These are phyloP conservation scores for Cytospora piceae DNA, from an alignment of 2,329 filamentous ascomycete species.

Conservation along the genomic window DNA sequence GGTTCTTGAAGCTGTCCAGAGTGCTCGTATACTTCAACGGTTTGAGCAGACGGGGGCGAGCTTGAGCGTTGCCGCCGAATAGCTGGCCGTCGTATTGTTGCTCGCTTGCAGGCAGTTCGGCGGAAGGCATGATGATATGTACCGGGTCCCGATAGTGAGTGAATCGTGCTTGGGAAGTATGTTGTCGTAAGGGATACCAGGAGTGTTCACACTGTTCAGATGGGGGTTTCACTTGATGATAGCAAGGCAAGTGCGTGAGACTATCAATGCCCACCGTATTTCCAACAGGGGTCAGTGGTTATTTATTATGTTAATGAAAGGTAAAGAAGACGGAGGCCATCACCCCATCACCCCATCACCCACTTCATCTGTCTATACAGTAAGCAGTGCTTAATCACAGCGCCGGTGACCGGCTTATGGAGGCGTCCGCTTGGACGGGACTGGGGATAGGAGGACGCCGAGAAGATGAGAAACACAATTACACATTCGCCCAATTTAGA, in stretches of 20 bases:
- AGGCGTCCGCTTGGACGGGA: conserved; percentile 9
- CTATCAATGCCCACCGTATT: background rate
- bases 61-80: conserved; percentile 35
- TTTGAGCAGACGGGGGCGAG: conserved; percentile 32
- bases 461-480: background rate
- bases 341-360: too few relatives aligned
- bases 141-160: background rate
- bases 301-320: conserved; percentile 2
- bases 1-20: conserved; percentile 44
- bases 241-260: background rate
- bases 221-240: background rate
- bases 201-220: background rate
- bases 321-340: background rate
- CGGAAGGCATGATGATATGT: conserved; percentile 42
- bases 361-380: background rate
- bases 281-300: conserved; percentile 5
- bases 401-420: conserved; percentile 14
- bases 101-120: conserved; percentile 28
- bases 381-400: background rate
- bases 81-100: conserved; percentile 31
- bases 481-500: background rate
- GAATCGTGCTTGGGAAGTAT: background rate
- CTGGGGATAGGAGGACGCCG: conserved; percentile 4
- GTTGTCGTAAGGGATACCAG: too few relatives aligned
- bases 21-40: conserved; percentile 42